Base-by-base conservation (phyloP, 1,284 basidiomycete genomes). In the Marasmius fiardii region DNA sequence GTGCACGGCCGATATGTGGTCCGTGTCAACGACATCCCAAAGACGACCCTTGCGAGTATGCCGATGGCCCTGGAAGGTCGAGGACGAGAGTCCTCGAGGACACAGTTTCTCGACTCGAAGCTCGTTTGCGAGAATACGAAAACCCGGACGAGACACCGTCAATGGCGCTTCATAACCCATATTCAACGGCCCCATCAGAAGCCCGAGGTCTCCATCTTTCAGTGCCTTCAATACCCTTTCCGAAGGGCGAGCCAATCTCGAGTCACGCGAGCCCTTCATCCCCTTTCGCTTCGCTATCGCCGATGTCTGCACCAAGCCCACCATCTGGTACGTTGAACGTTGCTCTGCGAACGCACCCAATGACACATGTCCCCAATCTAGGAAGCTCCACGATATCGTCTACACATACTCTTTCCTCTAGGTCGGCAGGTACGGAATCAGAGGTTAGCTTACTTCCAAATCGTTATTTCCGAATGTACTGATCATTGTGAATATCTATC, bases 31-130 rank as follows among this genome's bases (percentile, higher is more conserved):
- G 61, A n/a, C 37, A 55, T 16, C 53, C 56, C 20, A 58, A 59
- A 43, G 58, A 56, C 23, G 57, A 61, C 23, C 56, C 56, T 18
- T 64, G 62, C 28, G 61, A 64, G 52, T 62, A 62, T 34, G 56
- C 61, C n/a, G 59, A 60, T 52, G 58, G 61, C 16, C 56, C 57
- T 5, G 57, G 53, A 55, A 48, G 57, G 33, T 61, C 62, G 8
- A 50, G 61, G 18, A 59, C 58, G 21, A 49, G 54, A 43, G 43
- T 34, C 6, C 43, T 64, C 3, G 56, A 62, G 37, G 61, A 60
- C 23, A 61, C 53, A 11, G 52, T 64, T 12, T 55, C 57, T 10
- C 51, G 61, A 20, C 59, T 63, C 4, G 54, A 62, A 43, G 54
- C 53, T 24, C 62, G 59, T 21, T 53, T 63, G 14, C 56, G 54